Base-by-base conservation (phyloP, 2,329 filamentous ascomycete genomes). In the Harringtonia aguacate region DNA sequence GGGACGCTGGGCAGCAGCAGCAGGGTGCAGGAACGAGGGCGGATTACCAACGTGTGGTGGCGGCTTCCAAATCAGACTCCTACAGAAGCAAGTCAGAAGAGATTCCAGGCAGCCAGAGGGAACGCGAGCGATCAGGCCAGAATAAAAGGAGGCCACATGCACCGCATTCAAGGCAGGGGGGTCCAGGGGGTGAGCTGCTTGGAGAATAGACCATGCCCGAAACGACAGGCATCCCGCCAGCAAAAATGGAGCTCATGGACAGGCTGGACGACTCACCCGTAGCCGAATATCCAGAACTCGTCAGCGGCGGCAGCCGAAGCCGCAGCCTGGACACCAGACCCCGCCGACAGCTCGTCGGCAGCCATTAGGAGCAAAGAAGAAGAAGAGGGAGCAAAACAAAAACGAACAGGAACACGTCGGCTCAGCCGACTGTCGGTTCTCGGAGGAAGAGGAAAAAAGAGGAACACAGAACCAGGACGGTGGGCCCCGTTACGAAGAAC, bases 41-140 rank as follows among this genome's bases (percentile, higher is more conserved):
- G 15, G 39, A 48, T 62, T 81, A 95, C 90, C 90, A 61, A 84
- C 95, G 60, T 95, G 86, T 53, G 92, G 92, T 49, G 92, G 92
- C 45, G 92, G 90, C 63, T 97, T 98, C 89, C 89, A 98, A 56
- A 98, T 95, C 60, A 98, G 67, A 61, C 88, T 95, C 66, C 90
- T 92, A 14, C 17, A 21, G 8, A n/a, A 5, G 17, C 9, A 36
- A 20, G 34, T 36, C 24, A 27, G 24, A 27, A 5, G 30, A 14
- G 13, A 8, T 9, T 22, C 18, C 21, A 31, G 9, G 18, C 14
- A 22, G 6, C 4, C 10, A 36, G 9, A 39, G 17, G 9, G 8
- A 24, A 15, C 8, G 22, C n/a, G n/a, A 27, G 24, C n/a, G n/a
- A n/a, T 27, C 24, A 27, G 24, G 24, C 24, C 24, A 27, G 24